Base-by-base conservation (phyloP, 139 green algal genomes). In the Coccomyxa sp. region DNA sequence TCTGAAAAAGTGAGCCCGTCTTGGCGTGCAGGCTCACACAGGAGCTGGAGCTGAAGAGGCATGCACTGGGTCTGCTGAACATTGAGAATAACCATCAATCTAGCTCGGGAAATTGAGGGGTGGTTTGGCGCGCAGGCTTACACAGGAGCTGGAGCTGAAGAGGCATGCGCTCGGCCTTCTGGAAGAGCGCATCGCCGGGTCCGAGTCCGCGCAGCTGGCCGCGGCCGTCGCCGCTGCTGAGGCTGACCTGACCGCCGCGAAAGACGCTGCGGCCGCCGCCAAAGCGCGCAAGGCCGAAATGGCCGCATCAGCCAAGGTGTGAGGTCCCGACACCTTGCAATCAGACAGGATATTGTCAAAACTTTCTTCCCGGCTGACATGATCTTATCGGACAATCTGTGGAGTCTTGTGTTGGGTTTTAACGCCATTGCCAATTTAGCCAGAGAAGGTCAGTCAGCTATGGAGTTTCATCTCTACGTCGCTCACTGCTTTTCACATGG, bases 101-200 rank as follows among this genome's bases (percentile, higher is more conserved):
- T 51, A 51, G 38, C 38, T 51, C 38, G 38, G 38, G 38, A 51
- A 7, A 51, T 11, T 71, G 10, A 71, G 63, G n/a, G n/a, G 10
- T 71, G 1, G 4, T 77, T 12, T 18, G 12, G 17, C 68, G 18
- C 14, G 30, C 86, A 95, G 91, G 87, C 85, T 95, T 81, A 83
- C 80, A n/a, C 91, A 96, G 82, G 88, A 97, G 87, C 81, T 97
- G 75, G 91, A 95, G 79, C 88, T 98, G 51, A 88, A 91, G 81
- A 83, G 89, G 81, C 92, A 97, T 81, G 83, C 86, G 63, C 89
- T 98, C 84, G 58, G 51, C 28, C 91, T 97, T 83, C 85, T 96
- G 85, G 81, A 94, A 83, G 85, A 93, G 83, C 88, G 92, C 17
- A 81, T 96, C 16, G 85, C 84, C 0, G 87, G 87, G 81, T 95